Evolutionary conservation across 1,284 basidiomycete genomes (phyloP).

Genomic region (Cutaneotrichosporon curvatum): DNA sequence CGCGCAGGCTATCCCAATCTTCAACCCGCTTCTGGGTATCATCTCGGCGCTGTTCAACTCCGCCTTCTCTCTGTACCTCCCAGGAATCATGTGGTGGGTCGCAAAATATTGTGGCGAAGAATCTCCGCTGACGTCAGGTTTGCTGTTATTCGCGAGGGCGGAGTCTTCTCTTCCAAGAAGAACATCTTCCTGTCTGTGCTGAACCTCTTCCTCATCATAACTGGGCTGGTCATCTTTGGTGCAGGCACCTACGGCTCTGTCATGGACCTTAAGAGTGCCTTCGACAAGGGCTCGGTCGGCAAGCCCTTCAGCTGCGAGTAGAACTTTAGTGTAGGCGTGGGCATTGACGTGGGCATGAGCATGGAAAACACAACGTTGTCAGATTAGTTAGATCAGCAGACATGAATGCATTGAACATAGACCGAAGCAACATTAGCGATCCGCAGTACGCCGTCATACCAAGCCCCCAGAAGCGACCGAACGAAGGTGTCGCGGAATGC

Average conservation of each 20-base stretch:
- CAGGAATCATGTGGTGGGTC: slow-evolving; percentile 20
- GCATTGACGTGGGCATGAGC: too few species aligned
- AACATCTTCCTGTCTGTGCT: slow-evolving; percentile 7
- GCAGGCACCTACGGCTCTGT: slow-evolving; percentile 10
- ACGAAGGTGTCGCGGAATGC: too few species aligned
- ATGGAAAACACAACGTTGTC: too few species aligned
- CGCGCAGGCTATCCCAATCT: slow-evolving; percentile 33
- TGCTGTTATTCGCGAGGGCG: slow-evolving; percentile 14
- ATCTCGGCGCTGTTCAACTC: slow-evolving; percentile 23
- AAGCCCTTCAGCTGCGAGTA: slow-evolving; percentile 12
- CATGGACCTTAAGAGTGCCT: slow-evolving; percentile 7
- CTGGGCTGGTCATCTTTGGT: slow-evolving; percentile 11
- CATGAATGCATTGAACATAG: too few species aligned
- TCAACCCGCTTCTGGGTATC: slow-evolving; percentile 30
- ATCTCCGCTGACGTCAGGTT: too few species aligned
- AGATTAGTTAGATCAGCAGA: too few species aligned
- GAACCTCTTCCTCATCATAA: slow-evolving; percentile 10
- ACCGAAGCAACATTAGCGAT: too few species aligned
- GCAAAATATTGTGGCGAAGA: too few species aligned
- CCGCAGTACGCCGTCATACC: too few species aligned
- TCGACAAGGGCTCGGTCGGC: slow-evolving; percentile 4
- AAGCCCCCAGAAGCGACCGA: too few species aligned
- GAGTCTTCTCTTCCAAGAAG: slow-evolving; percentile 10
- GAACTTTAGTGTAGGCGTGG: too few species aligned
- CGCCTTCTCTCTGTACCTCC: slow-evolving; percentile 14